Conservation (phyloP, 495 filamentous ascomycete genomes). For the Penicillium egyptiacum region DNA sequence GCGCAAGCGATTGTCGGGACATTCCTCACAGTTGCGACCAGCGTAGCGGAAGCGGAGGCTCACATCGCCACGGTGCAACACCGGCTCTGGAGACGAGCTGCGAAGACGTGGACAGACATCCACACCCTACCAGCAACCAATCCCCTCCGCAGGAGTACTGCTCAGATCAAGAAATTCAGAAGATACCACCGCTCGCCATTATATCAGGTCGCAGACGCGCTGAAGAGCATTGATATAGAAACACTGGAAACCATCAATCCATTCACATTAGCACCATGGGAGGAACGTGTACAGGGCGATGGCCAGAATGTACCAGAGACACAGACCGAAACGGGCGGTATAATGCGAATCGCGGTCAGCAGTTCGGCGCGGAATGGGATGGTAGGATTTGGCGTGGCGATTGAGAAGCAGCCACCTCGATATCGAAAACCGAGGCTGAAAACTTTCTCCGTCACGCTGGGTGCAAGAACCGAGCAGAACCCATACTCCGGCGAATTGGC, state of each 20-base stretch:
- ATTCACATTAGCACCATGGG: too few relatives aligned
- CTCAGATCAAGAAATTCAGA: conserved; percentile 14
- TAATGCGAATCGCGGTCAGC: conserved; percentile 16
- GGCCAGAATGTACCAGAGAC: neutral
- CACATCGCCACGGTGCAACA: conserved; percentile 19
- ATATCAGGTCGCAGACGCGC: conserved; percentile 13
- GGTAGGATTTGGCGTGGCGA: conserved; percentile 4
- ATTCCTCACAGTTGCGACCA: too few relatives aligned
- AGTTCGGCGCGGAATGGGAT: conserved; percentile 17
- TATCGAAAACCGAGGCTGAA: neutral
- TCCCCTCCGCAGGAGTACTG: conserved; percentile 23
- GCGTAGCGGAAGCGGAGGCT: conserved; percentile 11
- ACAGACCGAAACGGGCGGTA: conserved; percentile 5
- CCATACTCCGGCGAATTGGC: conserved; percentile 3
- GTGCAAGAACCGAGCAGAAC: neutral
- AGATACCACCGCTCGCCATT: conserved; percentile 17
- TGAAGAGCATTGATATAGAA: conserved; percentile 13
- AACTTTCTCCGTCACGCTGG: neutral
- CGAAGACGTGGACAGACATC: conserved; percentile 28
- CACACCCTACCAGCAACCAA: conserved; percentile 26
- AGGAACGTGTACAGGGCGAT: neutral
- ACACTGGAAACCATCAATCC: neutral
- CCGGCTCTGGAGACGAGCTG: conserved; percentile 23
- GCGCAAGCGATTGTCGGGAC: too few relatives aligned
- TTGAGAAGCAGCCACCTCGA: conserved; percentile 5